These are phyloP conservation scores for Harringtonia lauricola DNA, from an alignment of 2,329 filamentous ascomycete species.

Conservation along the genomic window DNA sequence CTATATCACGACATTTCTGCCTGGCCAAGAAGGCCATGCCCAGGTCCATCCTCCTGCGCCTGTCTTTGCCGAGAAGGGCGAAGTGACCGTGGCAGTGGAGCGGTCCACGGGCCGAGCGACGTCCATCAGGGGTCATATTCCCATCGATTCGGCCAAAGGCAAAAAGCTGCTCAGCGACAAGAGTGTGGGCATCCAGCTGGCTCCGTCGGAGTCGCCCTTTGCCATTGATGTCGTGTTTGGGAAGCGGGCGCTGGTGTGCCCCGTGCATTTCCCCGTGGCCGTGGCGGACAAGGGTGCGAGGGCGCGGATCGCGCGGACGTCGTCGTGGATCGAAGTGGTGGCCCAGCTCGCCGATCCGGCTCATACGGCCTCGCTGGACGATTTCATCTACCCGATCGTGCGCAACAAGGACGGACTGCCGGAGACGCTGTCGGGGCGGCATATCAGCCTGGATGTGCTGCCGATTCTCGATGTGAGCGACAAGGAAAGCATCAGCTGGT, in stretches of 20 bases:
- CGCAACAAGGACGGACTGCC: constrained; percentile 20
- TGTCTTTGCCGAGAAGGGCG: neutral
- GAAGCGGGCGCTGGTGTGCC: constrained; percentile 16
- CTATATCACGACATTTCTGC: constrained; percentile 25
- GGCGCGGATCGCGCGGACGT: constrained; percentile 30
- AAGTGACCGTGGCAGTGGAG: constrained; percentile 20
- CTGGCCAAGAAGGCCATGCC: constrained; percentile 21
- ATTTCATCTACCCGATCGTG: constrained; percentile 25
- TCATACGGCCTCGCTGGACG: constrained; percentile 13
- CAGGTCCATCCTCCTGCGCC: constrained; percentile 11
- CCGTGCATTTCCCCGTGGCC: constrained; percentile 28
- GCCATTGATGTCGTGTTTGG: constrained; percentile 29
- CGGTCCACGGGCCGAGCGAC: constrained; percentile 17
- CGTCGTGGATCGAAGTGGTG: constrained; percentile 32
- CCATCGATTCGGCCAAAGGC: constrained; percentile 23
- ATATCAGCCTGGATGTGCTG: constrained; percentile 32
- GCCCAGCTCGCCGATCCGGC: constrained; percentile 21
- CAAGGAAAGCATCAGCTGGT: constrained; percentile 24
- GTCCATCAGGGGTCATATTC: constrained; percentile 27
- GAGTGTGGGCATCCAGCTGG: constrained; percentile 24
- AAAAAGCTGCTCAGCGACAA: constrained; percentile 26
- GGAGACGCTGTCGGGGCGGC: constrained; percentile 24
- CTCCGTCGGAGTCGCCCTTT: constrained; percentile 26
- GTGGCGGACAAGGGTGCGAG: constrained; percentile 23
- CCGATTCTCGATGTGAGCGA: constrained; percentile 28